A percentile compares a stretch with the other conserved stretches of the same genome.
These are phyloP conservation scores for Rhodomyrtus tomentosa DNA, from an alignment of 345 rosid genomes.

Conservation along the genomic window DNA sequence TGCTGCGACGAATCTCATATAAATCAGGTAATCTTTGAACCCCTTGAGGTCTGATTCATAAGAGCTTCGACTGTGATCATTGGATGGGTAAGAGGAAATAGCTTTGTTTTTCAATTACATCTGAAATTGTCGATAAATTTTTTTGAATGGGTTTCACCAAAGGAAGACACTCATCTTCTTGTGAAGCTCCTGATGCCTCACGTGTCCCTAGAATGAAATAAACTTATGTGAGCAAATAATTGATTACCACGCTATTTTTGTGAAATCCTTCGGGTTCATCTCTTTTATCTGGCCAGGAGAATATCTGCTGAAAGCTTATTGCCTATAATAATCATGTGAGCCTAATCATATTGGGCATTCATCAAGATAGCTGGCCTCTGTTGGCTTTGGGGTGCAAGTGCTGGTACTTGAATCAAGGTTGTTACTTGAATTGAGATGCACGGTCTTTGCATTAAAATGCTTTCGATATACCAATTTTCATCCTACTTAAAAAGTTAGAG, in stretches of 20 bases:
- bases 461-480: neutral
- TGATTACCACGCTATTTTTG: neutral
- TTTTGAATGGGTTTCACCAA: too few relatives aligned
- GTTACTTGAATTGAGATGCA: neutral
- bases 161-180: too few relatives aligned
- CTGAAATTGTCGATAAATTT: too few relatives aligned
- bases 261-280: neutral
- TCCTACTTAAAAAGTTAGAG: neutral
- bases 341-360: neutral
- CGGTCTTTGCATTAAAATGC: neutral
- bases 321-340: neutral
- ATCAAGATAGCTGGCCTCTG: neutral
- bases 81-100: too few relatives aligned
- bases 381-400: neutral
- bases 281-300: neutral
- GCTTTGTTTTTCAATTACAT: too few relatives aligned
- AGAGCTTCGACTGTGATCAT: too few relatives aligned
- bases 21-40: too few relatives aligned
- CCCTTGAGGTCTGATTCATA: too few relatives aligned
- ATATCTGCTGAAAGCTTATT: neutral
- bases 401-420: neutral
- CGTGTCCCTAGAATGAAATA: too few relatives aligned
- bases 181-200: too few relatives aligned
- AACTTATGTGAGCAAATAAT: too few relatives aligned
- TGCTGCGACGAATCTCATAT: too few relatives aligned